Base-by-base conservation (phyloP, 2,329 filamentous ascomycete genomes). In the Huntiella savannae region DNA sequence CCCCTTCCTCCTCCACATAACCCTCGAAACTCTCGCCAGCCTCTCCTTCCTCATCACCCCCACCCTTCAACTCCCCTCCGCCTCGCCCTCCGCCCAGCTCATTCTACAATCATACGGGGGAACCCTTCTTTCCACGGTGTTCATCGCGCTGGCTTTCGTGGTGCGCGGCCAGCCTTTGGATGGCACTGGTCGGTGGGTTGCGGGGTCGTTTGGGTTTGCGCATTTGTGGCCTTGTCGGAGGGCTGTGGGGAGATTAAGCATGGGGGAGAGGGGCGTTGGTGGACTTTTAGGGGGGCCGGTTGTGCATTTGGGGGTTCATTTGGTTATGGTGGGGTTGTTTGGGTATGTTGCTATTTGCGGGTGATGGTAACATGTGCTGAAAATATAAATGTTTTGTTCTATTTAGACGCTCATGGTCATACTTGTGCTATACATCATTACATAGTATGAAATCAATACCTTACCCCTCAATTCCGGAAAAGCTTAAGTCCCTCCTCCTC, bases 401-500 rank as follows among this genome's bases (percentile, higher is more conserved):
- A 43, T 43, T 43, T 13, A 35, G 34, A 16, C 19, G n/a, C 10
- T 43, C 13, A 10, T 43, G 33, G 22, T 33, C 28, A 16, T 43
- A 13, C 17, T 34, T 13, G 5, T 34, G 33, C 34, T 33, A 34
- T 33, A 34, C 40, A 12, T 43, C 32, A 43, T 43, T 34, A 43
- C 6, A 40, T 7, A 17, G 12, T 15, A 36, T 36, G 12, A 15
- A 36, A 36, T n/a, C 16, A 17, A 12, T 40, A 15, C 13, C 38
- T 40, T 28, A 43, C 46, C 22, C 40, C 53, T 47, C 56, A 64
- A 53, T 56, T 66, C 46, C 64, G 63, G 55, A 77, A 77, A 49
- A 77, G 55, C 53, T 65, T 63, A 39, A 77, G 56, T 1, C 68
- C 69, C 28, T 66, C 65, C 52, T 70, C 71, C 51, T 73, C 72